These are phyloP conservation scores for Phylloporus sp. DNA, from an alignment of 768 basidiomycete genomes.

Conservation along the genomic window DNA sequence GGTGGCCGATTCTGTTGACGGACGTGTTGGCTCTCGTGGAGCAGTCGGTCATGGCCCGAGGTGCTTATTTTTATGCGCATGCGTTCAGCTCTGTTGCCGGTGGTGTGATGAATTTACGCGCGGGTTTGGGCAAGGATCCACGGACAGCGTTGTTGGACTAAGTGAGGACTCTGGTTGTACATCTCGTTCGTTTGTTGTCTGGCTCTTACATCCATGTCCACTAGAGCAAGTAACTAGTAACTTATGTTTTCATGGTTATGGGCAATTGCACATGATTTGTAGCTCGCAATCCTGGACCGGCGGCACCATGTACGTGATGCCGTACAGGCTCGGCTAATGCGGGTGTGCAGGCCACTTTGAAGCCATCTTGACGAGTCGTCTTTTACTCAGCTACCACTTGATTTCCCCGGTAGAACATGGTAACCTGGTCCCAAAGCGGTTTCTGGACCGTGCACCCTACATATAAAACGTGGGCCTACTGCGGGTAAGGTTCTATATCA, in stretches of 20 bases:
- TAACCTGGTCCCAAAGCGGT: no score
- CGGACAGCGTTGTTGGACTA: slow-evolving; percentile 38
- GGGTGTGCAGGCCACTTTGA: no score
- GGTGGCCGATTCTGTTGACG: slow-evolving; percentile 42
- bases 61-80: slow-evolving; percentile 42
- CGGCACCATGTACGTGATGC: no score
- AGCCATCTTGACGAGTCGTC: no score
- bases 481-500: background rate
- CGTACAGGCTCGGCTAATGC: no score
- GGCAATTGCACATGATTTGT: no score
- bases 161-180: background rate
- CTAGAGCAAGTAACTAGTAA: background rate
- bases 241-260: background rate
- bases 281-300: no score
- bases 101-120: slow-evolving; percentile 40
- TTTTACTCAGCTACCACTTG: no score
- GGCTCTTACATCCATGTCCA: no score
- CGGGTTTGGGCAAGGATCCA: slow-evolving; percentile 37
- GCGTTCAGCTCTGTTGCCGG: slow-evolving; percentile 39
- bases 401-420: no score
- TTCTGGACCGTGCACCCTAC: no score
- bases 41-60: slow-evolving; percentile 35
- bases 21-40: slow-evolving; percentile 43
- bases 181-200: background rate
- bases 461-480: background rate